Percentiles rank a stretch among this genome's conserved stretches.
Evolutionary conservation across 805 yeast species (phyloP).

Genomic region (Kodamaea laetipori): DNA sequence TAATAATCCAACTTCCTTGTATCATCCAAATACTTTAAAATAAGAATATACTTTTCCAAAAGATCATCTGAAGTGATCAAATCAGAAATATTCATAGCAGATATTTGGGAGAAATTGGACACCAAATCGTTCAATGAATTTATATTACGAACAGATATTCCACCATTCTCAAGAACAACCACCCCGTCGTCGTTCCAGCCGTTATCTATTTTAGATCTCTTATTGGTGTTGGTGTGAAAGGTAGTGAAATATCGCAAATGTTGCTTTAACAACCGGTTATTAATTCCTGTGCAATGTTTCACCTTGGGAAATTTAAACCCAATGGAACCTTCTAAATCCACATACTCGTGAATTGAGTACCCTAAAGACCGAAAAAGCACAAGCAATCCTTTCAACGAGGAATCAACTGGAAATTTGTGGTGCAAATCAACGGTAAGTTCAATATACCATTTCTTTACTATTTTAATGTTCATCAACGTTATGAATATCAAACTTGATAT

Average conservation of each 20-base stretch:
- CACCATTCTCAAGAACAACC: slow-evolving; percentile 13
- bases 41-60: not conserved
- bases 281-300: not conserved
- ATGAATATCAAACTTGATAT: slow-evolving; percentile 16
- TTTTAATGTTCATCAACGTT: slow-evolving; percentile 8
- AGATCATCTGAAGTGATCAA: slow-evolving; percentile 4
- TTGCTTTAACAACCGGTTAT: not conserved
- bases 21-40: not conserved
- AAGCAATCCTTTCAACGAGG: slow-evolving; percentile 20
- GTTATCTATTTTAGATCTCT: not conserved
- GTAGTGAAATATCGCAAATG: slow-evolving; percentile 6
- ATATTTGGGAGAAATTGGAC: slow-evolving; percentile 20
- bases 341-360: not conserved
- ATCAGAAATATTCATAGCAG: slow-evolving; percentile 6
- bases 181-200: slow-evolving; percentile 14
- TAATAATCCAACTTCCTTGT: slow-evolving; percentile 19
- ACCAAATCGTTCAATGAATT: slow-evolving; percentile 23
- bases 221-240: slow-evolving; percentile 15
- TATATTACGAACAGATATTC: slow-evolving; percentile 20
- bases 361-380: slow-evolving; percentile 3
- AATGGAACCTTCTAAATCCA: slow-evolving; percentile 5
- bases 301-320: not conserved
- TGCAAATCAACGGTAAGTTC: slow-evolving; percentile 30
- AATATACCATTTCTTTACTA: slow-evolving; percentile 31
- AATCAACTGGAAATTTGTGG: slow-evolving; percentile 35